Percentiles rank a stretch among this genome's conserved stretches.
Evolutionary conservation across 192 early-diverging fungal genomes (phyloP).

Genomic region (Coemansia sp.): DNA sequence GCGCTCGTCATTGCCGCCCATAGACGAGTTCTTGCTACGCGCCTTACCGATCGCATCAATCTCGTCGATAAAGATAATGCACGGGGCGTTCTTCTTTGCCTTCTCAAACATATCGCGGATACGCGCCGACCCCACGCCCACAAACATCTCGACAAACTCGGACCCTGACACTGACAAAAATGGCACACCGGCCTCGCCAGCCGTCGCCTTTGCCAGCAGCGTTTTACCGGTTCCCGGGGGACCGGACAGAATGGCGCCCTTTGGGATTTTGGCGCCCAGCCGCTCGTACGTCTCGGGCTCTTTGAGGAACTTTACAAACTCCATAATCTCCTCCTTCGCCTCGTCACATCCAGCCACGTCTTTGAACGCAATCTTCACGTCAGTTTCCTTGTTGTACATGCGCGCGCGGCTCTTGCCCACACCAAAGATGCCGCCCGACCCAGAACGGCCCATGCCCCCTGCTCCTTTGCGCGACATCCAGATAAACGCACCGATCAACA

Average conservation of each 20-base stretch:
- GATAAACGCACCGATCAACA: constrained; percentile 84
- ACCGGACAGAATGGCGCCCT: constrained; percentile 93
- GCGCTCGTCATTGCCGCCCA: constrained; percentile 97
- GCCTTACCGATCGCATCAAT: constrained; percentile 99
- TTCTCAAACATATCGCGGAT: constrained; percentile 96
- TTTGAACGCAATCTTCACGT: constrained; percentile 96
- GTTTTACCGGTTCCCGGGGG: constrained; percentile 98
- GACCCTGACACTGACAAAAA: constrained; percentile 98
- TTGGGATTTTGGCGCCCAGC: constrained; percentile 97
- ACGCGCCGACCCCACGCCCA: constrained; percentile 90
- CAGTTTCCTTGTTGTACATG: constrained; percentile 96
- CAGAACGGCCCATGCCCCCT: constrained; percentile 63
- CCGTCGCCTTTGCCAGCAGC: constrained; percentile 97
- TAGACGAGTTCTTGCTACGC: constrained; percentile 78
- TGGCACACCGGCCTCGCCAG: constrained; percentile 97
- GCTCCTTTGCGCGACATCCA: constrained; percentile 82
- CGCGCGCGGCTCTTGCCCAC: constrained; percentile 95
- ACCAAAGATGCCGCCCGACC: constrained; percentile 87
- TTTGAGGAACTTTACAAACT: constrained; percentile 99
- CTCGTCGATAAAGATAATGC: constrained; percentile 99
- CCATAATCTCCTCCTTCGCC: constrained; percentile 99
- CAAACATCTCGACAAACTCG: constrained; percentile 99
- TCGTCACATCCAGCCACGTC: constrained; percentile 99
- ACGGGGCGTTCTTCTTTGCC: constrained; percentile 96
- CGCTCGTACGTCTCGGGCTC: constrained; percentile 88